Evolutionary conservation across 2,329 filamentous ascomycete species (phyloP).

Genomic region (Fusarium proliferatum): DNA sequence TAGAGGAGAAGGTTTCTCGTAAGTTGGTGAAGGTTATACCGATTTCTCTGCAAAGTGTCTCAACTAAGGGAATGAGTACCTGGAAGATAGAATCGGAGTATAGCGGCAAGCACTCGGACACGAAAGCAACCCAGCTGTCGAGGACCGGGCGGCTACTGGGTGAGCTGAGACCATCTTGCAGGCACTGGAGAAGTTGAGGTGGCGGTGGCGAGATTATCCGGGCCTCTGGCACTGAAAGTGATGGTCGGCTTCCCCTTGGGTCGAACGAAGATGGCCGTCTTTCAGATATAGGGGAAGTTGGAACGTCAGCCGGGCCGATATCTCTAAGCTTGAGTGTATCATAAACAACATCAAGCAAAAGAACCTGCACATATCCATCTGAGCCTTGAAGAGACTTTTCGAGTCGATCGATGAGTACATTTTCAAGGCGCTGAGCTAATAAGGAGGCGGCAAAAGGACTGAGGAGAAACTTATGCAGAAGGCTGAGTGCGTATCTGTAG

Average conservation of each 20-base stretch:
- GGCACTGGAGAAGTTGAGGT: conserved; percentile 80
- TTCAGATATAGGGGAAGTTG: conserved; percentile 59
- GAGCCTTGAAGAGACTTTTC: conserved; percentile 67
- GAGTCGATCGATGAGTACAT: conserved; percentile 75
- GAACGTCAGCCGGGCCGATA: conserved; percentile 52
- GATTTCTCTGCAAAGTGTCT: conserved; percentile 86
- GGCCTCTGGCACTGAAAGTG: conserved; percentile 49
- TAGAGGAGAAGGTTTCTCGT: conserved; percentile 68
- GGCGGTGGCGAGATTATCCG: conserved; percentile 63
- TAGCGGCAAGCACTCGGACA: conserved; percentile 84
- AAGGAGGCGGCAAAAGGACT: conserved; percentile 71
- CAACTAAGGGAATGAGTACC: conserved; percentile 88
- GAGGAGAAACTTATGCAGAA: conserved; percentile 76
- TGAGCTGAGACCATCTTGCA: conserved; percentile 84
- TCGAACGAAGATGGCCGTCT: conserved; percentile 58
- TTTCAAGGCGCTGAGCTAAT: conserved; percentile 74
- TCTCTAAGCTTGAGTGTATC: conserved; percentile 76
- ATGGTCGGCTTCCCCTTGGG: conserved; percentile 53
- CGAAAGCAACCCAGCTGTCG: conserved; percentile 91
- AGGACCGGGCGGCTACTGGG: conserved; percentile 78
- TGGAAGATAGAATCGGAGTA: conserved; percentile 90
- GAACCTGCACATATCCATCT: conserved; percentile 78
- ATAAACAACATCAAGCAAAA: conserved; percentile 82
- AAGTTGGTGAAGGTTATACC: conserved; percentile 77
- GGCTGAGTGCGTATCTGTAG: conserved; percentile 75